A percentile compares a stretch with the other conserved stretches of the same genome.
phyloP scores from a whole-genome alignment of 148 eudicot species.

The Beta vulgaris region DNA sequence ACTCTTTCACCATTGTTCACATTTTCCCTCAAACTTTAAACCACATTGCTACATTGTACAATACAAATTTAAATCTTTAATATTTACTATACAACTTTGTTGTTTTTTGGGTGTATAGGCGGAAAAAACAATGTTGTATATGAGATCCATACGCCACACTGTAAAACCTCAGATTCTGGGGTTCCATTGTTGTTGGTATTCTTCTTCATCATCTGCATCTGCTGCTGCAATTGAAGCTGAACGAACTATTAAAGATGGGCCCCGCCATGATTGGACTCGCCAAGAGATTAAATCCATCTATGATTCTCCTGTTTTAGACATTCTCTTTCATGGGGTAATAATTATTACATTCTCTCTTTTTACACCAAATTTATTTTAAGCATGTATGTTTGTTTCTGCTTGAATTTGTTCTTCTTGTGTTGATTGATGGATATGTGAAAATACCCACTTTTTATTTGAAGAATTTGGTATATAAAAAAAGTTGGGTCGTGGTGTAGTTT shows the following conservation, averaged over 20 bases:
- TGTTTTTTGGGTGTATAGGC: too few relatives aligned
- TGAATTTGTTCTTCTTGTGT: constrained; percentile 7
- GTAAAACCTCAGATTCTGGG: constrained; percentile 20
- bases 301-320: constrained; percentile 83
- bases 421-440: constrained; percentile 3
- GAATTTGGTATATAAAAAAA: not conserved
- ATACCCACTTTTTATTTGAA: not conserved
- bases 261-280: constrained; percentile 64
- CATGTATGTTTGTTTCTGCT: not conserved
- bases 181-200: constrained; percentile 29
- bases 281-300: constrained; percentile 62
- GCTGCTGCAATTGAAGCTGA: constrained; percentile 72
- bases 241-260: constrained; percentile 58
- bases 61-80: not conserved
- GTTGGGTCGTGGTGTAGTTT: not conserved
- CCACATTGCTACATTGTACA: not conserved
- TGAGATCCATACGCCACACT: constrained; percentile 21
- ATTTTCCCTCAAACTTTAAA: not conserved
- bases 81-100: too few relatives aligned
- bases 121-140: constrained; percentile 25
- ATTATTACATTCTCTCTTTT: not conserved
- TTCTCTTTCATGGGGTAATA: constrained; percentile 77
- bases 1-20: not conserved
- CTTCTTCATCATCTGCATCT: constrained; percentile 42
- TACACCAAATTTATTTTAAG: too few relatives aligned